phyloP scores from a whole-genome alignment of 345 rosid genomes.

The Eucalyptus curtisii region DNA sequence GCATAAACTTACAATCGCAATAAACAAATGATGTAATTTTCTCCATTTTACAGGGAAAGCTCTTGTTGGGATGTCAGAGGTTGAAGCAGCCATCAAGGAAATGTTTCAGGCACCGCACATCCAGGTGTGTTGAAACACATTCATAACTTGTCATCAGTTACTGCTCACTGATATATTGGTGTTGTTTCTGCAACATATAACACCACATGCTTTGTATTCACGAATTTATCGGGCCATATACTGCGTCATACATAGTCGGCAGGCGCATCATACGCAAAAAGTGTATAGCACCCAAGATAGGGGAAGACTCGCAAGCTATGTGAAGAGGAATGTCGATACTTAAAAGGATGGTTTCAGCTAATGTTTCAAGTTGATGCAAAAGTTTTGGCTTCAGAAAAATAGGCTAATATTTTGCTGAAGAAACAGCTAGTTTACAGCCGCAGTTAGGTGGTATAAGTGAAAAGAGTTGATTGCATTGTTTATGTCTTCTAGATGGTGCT shows the following conservation, averaged over 20 bases:
- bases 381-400: not conserved
- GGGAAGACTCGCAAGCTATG: not conserved
- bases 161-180: not conserved
- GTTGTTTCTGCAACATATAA: not conserved
- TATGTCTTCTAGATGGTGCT: not conserved
- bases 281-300: not conserved
- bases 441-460: too few relatives aligned
- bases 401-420: not conserved
- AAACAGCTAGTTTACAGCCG: not conserved
- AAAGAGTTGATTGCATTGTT: not conserved
- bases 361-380: not conserved
- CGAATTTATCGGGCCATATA: not conserved
- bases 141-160: not conserved
- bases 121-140: conserved; percentile 42
- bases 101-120: conserved; percentile 99
- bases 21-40: not conserved
- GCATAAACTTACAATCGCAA: not conserved
- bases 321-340: not conserved
- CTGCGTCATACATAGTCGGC: not conserved
- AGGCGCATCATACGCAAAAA: not conserved
- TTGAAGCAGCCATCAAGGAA: conserved; percentile 89
- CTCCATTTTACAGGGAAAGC: conserved; percentile 28
- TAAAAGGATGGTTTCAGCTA: not conserved
- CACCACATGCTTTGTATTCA: not conserved
- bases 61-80: conserved; percentile 66